Percentiles rank a stretch among this genome's conserved stretches.
Conservation (phyloP, 2,329 filamentous ascomycete species). For the Sporothrix curviconia region DNA sequence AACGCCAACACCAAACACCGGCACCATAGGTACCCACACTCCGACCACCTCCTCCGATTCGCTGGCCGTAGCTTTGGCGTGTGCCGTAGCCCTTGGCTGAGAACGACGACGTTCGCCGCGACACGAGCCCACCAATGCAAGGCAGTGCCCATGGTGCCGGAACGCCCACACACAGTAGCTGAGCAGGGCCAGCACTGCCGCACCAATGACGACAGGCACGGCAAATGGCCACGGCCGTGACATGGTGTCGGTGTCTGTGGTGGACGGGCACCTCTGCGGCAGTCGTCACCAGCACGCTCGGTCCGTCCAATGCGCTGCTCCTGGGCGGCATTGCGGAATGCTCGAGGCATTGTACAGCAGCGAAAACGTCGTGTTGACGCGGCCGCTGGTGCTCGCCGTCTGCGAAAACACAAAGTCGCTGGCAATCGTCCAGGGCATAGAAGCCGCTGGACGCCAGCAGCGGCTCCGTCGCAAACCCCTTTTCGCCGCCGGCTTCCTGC, state of each 20-base stretch:
- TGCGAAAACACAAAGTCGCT: slow-evolving; percentile 20
- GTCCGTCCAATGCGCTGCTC: slow-evolving; percentile 20
- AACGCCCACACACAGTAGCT: slow-evolving; percentile 24
- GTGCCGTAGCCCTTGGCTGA: slow-evolving; percentile 24
- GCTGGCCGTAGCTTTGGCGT: slow-evolving; percentile 21
- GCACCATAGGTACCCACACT: background rate
- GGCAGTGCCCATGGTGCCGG: slow-evolving; percentile 22
- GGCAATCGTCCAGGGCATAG: slow-evolving; percentile 23
- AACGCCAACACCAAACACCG: too few species aligned
- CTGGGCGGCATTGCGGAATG: slow-evolving; percentile 11
- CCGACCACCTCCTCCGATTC: slow-evolving; percentile 14
- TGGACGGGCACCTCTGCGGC: background rate
- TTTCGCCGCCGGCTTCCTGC: slow-evolving; percentile 16
- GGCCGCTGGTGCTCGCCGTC: slow-evolving; percentile 2
- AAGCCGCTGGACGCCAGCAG: slow-evolving; percentile 26
- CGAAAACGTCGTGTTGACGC: slow-evolving; percentile 18
- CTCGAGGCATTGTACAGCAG: slow-evolving; percentile 21
- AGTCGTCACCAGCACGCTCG: slow-evolving; percentile 24
- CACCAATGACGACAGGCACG: slow-evolving; percentile 26
- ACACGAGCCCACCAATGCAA: slow-evolving; percentile 17
- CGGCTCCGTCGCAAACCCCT: slow-evolving; percentile 16
- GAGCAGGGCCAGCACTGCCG: slow-evolving; percentile 17
- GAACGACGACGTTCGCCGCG: slow-evolving; percentile 14
- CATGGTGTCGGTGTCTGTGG: slow-evolving; percentile 11
- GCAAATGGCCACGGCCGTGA: slow-evolving; percentile 21